phyloP scores from a whole-genome alignment of 306 rosid species.

The Begonia masoniana region DNA sequence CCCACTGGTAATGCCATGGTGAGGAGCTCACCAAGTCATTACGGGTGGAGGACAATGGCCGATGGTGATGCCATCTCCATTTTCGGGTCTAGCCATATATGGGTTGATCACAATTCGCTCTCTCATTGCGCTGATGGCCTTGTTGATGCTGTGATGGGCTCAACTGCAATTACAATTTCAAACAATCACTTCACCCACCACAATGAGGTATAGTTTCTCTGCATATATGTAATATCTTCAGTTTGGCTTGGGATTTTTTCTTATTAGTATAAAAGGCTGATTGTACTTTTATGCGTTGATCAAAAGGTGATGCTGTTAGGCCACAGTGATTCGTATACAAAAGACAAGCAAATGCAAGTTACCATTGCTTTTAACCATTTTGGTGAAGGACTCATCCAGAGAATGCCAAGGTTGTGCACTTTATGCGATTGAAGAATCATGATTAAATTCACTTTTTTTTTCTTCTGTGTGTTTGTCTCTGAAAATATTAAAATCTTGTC shows the following conservation, averaged over 20 bases:
- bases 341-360: constrained; percentile 97
- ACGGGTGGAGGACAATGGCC: constrained; percentile 98
- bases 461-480: too few relatives aligned
- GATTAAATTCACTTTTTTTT: too few relatives aligned
- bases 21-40: constrained; percentile 85
- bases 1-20: constrained; percentile 99
- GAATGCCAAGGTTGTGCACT: constrained; percentile 79
- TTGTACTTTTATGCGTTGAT: not conserved
- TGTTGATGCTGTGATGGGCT: constrained; percentile 96
- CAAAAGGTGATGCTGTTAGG: constrained; percentile 92
- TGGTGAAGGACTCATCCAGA: constrained; percentile 96
- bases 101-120: constrained; percentile 95
- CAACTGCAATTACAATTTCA: constrained; percentile 90
- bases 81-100: constrained; percentile 86
- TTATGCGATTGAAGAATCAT: too few relatives aligned
- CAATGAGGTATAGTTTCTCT: constrained; percentile 58
- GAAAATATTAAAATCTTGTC: too few relatives aligned
- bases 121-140: constrained; percentile 98
- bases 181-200: constrained; percentile 99
- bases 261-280: not conserved
- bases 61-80: constrained; percentile 93
- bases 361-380: constrained; percentile 99
- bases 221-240: constrained; percentile 2
- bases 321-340: constrained; percentile 85
- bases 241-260: not conserved